These are phyloP conservation scores for Solanum piurae DNA, from an alignment of 257 asterid species.

Conservation along the genomic window DNA sequence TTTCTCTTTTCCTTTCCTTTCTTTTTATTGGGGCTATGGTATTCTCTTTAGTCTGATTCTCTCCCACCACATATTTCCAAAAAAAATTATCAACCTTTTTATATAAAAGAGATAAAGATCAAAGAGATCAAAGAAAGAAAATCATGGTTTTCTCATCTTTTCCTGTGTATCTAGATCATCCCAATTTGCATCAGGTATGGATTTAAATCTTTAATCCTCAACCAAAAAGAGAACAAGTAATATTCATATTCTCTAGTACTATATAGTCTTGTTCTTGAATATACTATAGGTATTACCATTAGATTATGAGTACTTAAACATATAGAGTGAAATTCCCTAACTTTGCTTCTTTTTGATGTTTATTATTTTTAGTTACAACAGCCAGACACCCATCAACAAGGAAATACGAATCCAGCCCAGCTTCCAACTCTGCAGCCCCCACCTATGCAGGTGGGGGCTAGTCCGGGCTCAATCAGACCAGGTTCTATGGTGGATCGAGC, in stretches of 20 bases:
- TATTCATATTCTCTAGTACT: slow-evolving; percentile 22
- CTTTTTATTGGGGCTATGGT: slow-evolving; percentile 17
- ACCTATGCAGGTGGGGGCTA: background rate
- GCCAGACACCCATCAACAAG: slow-evolving; percentile 14
- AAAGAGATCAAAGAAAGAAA: slow-evolving; percentile 18
- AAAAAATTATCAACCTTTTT: slow-evolving; percentile 26
- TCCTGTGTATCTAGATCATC: slow-evolving; percentile 44
- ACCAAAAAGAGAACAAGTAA: slow-evolving; percentile 12
- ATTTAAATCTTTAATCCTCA: background rate
- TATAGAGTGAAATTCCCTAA: background rate
- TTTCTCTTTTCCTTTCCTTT: background rate
- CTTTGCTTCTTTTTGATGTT: background rate
- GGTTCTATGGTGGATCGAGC: slow-evolving; percentile 46
- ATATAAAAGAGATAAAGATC: slow-evolving; percentile 14
- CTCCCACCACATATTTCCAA: slow-evolving; percentile 36
- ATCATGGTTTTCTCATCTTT: slow-evolving; percentile 38
- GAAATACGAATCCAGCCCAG: slow-evolving; percentile 1
- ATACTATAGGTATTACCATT: slow-evolving; percentile 12
- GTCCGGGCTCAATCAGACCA: slow-evolving; percentile 21
- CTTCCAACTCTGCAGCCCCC: background rate
- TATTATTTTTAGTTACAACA: slow-evolving; percentile 26
- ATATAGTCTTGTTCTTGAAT: slow-evolving; percentile 26
- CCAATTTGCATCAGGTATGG: slow-evolving; percentile 43
- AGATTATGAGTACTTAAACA: background rate
- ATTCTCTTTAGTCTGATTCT: slow-evolving; percentile 18